Base-by-base conservation (phyloP, 306 rosid species). In the Trifolium dubium region DNA sequence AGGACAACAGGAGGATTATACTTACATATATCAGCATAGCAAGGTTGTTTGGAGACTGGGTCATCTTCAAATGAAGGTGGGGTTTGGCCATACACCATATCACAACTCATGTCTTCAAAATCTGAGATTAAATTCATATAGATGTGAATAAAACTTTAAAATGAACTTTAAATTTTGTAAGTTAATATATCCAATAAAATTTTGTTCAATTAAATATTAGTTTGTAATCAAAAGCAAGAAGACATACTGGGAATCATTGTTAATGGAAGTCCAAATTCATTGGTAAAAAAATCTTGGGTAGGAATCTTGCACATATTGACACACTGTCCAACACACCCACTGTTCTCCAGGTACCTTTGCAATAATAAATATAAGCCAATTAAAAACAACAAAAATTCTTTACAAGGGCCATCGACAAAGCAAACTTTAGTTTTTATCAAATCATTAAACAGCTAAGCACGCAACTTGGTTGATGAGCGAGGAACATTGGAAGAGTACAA, bases 231-330 rank as follows among this genome's bases (percentile, higher is more conserved):
- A 69, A 60, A 39, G 31, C 50, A 28, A 32, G 59, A 39, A 10
- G 40, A 82, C 89, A 54, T 91, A 94, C 97, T 91, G 6, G 98
- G 98, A 67, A 74, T 94, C 98, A 94, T 91, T 67, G 96, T 94
- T 75, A 91, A 85, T 4, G 98, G 97, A 76, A 94, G 98, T 63
- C 97, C 98, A 79, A 94, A 92, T 74, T 94, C 98, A 40, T 91
- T 85, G 8, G 96, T 91, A 89, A 89, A 94, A 86, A 94, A 94
- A 85, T 94, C 96, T 91, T 91, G 97, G 53, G 98, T 89, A 9
- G 97, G 98, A 73, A 89, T 82, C 84, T 94, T 94, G 97, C 97
- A 91, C 98, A 94, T 94, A 74, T 94, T 94, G 84, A 94, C 91
- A 49, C 98, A 94, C 98, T 86, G 87, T 69, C 97, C 96, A 12